Evolutionary conservation across 441 rosid genomes (phyloP).

Genomic region (Populus trichocarpa): DNA sequence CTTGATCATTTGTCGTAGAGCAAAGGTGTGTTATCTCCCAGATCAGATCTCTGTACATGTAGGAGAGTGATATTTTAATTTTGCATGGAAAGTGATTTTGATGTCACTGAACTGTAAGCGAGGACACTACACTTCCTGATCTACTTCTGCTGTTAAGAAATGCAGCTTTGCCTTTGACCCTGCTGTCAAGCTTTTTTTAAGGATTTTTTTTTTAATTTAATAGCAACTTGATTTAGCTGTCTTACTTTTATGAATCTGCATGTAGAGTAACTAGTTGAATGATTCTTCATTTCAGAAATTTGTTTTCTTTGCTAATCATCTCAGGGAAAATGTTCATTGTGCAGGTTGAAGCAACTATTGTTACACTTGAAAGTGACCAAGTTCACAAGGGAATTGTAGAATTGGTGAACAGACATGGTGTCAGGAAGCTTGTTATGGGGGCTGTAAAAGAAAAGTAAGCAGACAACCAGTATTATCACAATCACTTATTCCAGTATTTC

Average conservation of each 20-base stretch:
- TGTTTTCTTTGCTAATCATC: background rate
- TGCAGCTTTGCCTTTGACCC: background rate
- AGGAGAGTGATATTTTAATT: background rate
- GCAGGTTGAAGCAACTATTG: constrained; percentile 47
- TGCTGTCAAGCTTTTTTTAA: background rate
- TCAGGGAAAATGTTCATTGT: constrained; percentile 10
- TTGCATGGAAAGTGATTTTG: background rate
- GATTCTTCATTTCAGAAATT: background rate
- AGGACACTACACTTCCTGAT: background rate
- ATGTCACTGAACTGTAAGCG: background rate
- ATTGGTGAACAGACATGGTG: constrained; percentile 35
- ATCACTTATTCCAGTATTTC: background rate
- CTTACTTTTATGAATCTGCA: background rate
- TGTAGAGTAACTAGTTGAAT: background rate
- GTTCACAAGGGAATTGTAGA: constrained; percentile 55
- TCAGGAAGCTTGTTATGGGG: constrained; percentile 66
- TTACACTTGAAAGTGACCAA: constrained; percentile 48
- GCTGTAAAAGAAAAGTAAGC: constrained; percentile 48
- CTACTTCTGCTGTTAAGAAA: background rate
- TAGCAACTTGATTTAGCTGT: background rate
- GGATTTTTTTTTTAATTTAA: too few relatives aligned
- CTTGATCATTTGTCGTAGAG: constrained; percentile 34
- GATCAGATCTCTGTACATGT: background rate
- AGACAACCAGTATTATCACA: background rate
- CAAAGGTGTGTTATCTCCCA: constrained; percentile 33